A percentile compares a stretch with the other conserved stretches of the same genome.
phyloP scores from a whole-genome alignment of 495 filamentous ascomycete species.

The Penicillium bialowiezense region DNA sequence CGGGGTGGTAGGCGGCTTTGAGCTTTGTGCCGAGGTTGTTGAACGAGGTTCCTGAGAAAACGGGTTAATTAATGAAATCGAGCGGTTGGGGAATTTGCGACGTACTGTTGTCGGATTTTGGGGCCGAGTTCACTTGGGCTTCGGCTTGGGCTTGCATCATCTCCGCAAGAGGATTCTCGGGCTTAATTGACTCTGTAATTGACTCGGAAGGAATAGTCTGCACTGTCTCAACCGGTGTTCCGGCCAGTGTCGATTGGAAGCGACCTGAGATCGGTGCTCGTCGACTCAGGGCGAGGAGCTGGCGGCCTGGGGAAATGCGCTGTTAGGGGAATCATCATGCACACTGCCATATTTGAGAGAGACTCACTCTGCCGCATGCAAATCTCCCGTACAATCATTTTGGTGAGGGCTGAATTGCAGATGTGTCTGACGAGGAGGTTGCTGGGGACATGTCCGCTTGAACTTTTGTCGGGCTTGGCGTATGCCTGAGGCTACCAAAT shows the following conservation, averaged over 20 bases:
- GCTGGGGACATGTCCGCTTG: constrained; percentile 30
- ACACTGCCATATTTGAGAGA: too few species aligned
- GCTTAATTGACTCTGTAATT: constrained; percentile 6
- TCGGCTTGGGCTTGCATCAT: constrained; percentile 9
- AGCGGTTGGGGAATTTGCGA: neutral
- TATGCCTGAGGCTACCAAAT: constrained; percentile 27
- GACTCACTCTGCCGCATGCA: constrained; percentile 45
- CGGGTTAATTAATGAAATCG: neutral
- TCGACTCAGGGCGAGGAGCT: constrained; percentile 38
- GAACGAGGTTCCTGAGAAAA: constrained; percentile 29
- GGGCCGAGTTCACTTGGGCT: constrained; percentile 3
- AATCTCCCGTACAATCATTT: constrained; percentile 45
- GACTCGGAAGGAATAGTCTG: constrained; percentile 11
- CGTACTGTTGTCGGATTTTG: constrained; percentile 20
- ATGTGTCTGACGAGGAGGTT: constrained; percentile 13
- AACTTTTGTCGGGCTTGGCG: constrained; percentile 48
- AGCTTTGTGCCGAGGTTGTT: constrained; percentile 30
- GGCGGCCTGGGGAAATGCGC: constrained; percentile 34
- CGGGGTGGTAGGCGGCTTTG: constrained; percentile 57
- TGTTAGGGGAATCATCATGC: constrained; percentile 7
- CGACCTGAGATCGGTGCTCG: constrained; percentile 35
- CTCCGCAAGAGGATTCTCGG: constrained; percentile 17
- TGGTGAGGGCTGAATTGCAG: constrained; percentile 17
- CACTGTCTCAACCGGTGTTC: constrained; percentile 27
- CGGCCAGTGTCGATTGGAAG: constrained; percentile 32